Evolutionary conservation across 257 asterid species (phyloP), one percentile per base, ranked within the genome.

Genomic region (Lycium barbarum): DNA sequence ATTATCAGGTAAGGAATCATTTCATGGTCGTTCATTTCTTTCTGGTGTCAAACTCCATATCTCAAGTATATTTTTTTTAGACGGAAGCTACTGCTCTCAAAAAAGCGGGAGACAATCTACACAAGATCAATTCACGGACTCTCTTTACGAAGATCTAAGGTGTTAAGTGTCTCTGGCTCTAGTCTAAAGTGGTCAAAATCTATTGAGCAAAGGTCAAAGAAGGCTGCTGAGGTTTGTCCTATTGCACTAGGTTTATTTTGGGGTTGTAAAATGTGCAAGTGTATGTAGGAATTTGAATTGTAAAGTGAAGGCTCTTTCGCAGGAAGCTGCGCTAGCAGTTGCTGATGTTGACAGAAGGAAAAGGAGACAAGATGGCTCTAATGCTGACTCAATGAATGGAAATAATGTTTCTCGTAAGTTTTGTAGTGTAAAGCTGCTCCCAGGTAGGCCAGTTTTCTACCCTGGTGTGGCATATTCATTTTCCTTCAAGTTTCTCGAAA

Each of bases 141-240:
- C 84, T 93, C 98, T 86, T 97, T 97, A 65, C 89, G 84, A 88
- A 91, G 93, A 87, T 95, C 98, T 82, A 91, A 93, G 91, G 95
- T 94, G 62, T 84, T 92, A 79, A 89, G 97, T 89, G 95, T 92
- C 89, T 90, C 94, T 84, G 95, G 98, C 43, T 84, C 93, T 84
- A 94, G 94, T 88, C 90, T 95, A 87, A 97, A 95, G 95, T 96
- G 99, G 99, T 95, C 98, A 85, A 97, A 97, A 91, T 93, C 99
- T 83, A 91, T 94, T 81, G 99, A 95, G 89, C 93, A 84, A 89
- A 89, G 89, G 83, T 91, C 98, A 49, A 94, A 88, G 92, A 94
- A 92, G 88, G 94, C 90, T 74, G 88, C 89, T 82, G 93, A 92
- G 99, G 99, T 96, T 90, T 87, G 93, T 87, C 80, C 76, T 84